These are phyloP conservation scores for Monilinia vaccinii-corymbosi DNA, from an alignment of 2,329 filamentous ascomycete species.

Conservation along the genomic window DNA sequence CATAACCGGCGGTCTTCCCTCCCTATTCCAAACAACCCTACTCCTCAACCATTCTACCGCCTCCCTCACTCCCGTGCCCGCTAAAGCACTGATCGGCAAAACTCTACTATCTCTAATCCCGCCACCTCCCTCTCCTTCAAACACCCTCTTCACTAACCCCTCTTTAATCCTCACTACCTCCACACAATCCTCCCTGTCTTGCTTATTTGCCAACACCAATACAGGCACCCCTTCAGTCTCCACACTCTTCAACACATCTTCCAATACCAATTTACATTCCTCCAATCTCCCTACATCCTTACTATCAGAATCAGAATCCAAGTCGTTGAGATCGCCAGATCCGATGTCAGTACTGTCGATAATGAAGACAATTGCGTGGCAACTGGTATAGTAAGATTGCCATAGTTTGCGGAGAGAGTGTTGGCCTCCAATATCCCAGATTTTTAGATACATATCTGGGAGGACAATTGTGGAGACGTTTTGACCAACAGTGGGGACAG, in stretches of 20 bases:
- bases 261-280: constrained; percentile 82
- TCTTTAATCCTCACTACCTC: constrained; percentile 98
- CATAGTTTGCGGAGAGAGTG: constrained; percentile 80
- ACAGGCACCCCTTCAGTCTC: constrained; percentile 89
- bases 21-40: constrained; percentile 93
- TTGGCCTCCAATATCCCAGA: constrained; percentile 97
- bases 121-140: constrained; percentile 83
- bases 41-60: constrained; percentile 95
- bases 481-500: constrained; percentile 93
- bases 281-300: constrained; percentile 56
- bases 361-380: constrained; percentile 96
- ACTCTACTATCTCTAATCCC: constrained; percentile 86
- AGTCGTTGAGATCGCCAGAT: constrained; percentile 43
- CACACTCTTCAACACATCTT: constrained; percentile 78
- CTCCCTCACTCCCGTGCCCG: constrained; percentile 77
- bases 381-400: constrained; percentile 91
- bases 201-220: constrained; percentile 91
- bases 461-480: constrained; percentile 89
- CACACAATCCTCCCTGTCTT: constrained; percentile 93
- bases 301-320: constrained; percentile 11
- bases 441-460: constrained; percentile 92
- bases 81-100: constrained; percentile 84
- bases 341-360: constrained; percentile 93
- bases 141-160: constrained; percentile 87
- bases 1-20: constrained; percentile 86